These are phyloP conservation scores for Thelephora ganbajun DNA, from an alignment of 768 basidiomycete genomes.

Conservation along the genomic window DNA sequence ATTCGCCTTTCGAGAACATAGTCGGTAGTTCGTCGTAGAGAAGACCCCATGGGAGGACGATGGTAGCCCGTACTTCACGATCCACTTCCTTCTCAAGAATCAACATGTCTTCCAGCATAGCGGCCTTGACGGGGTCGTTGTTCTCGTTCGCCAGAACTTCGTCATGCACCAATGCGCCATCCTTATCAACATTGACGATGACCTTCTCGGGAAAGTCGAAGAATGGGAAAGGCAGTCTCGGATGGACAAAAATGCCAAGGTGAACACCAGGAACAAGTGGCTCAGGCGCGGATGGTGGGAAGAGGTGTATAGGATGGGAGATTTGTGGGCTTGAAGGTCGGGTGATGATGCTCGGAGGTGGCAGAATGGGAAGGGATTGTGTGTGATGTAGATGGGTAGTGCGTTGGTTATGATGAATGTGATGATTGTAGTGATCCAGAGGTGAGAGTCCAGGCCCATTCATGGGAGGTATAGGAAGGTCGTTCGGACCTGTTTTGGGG, in stretches of 20 bases:
- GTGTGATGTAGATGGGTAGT: conserved; percentile 1
- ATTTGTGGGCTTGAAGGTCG: conserved; percentile 2
- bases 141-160: conserved; percentile 4
- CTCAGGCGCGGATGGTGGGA: conserved; percentile 8
- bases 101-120: background rate
- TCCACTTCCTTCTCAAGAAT: conserved; percentile 4
- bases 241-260: conserved; percentile 47
- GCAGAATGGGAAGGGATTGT: conserved; percentile 4
- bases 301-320: conserved; percentile 4
- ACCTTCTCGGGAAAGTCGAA: conserved; percentile 11
- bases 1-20: background rate
- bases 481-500: background rate
- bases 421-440: conserved; percentile 4
- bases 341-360: conserved; percentile 1
- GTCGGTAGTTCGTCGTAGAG: conserved; percentile 18
- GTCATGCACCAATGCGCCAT: background rate
- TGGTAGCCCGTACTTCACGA: conserved; percentile 25
- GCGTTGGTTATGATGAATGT: conserved; percentile 6
- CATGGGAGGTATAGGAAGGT: background rate
- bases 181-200: background rate
- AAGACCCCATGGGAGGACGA: conserved; percentile 45
- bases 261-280: conserved; percentile 15
- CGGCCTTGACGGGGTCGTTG: background rate
- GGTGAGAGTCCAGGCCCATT: conserved; percentile 6
- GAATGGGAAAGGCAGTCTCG: conserved; percentile 43